Evolutionary conservation across 768 basidiomycete genomes (phyloP), one percentile per base, ranked within the genome.

Genomic region (Tremella yokohamensis): DNA sequence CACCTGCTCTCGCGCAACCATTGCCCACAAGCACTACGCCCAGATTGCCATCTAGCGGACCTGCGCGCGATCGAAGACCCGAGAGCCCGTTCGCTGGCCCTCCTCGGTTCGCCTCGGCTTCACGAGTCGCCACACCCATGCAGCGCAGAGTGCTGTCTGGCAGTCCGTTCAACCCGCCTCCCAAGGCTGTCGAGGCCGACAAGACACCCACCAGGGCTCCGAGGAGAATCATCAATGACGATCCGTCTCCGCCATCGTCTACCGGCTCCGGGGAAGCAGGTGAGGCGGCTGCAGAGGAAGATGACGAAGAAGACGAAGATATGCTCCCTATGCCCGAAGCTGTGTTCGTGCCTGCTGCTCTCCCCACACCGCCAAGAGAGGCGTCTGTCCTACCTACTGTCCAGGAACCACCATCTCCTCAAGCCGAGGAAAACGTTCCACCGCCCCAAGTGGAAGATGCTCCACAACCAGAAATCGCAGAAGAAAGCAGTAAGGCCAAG

Each of bases 71-170:
- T 16, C 39, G 53, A 18, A 62, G 64, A 8, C 34, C 22, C 20
- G 22, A 34, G 38, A 52, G 51, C 37, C 66, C 72, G 0, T 73
- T 73, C 55, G 38, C 66, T 13, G 72, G 72, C 11, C 72, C 72
- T 45, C 72, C 72, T 8, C 47, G 63, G 37, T 73, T 73, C 57
- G 58, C 66, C 1, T 55, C 58, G 9, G 47, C 58, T 11, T 34
- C 40, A 4, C 40, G 53, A 40, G 45, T 40, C 19, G 44, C n/a
- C 40, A 16, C 45, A 37, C 34, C 57, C 19, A 53, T 55, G 51
- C 11, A 60, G 50, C 54, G 47, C 2, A 47, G 68, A 16, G 54
- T 72, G 0, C 39, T 65, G 12, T 69, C 68, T 6, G 68, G 65
- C 4, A 65, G 62, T 52, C 70, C 70, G 4, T 72, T 72, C 60